Base-by-base conservation (phyloP, 768 basidiomycete species). In the Mycena vulgaris region DNA sequence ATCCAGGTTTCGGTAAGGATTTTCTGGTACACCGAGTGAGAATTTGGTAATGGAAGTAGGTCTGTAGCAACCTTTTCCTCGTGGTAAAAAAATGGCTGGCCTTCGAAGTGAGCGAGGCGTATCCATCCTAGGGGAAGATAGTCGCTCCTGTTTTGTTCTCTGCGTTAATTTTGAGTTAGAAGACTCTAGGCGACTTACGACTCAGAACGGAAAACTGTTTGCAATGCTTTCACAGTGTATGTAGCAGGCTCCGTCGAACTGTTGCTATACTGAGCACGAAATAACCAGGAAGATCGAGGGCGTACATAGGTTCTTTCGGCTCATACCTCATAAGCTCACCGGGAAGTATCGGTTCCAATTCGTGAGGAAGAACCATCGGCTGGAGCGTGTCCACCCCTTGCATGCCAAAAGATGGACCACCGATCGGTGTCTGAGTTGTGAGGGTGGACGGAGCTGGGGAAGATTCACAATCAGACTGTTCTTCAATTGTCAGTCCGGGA, bases 1-100 rank as follows among this genome's bases (percentile, higher is more conserved):
- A 66, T 25, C 56, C 64, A 57, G 35, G 64, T 39, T 27, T 66
- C 64, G 9, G 64, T 57, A 6, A 66, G 8, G 10, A 58, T 51
- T 21, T 40, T 58, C 64, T 66, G 42, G 31, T 45, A 14, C 10
- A 10, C 2, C 19, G n/a, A 19, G 27, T 45, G 4, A 45, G 42
- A 37, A 37, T 14, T 8, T 39, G 33, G 13, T 6, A 13, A 39
- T 39, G 39, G 17, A 45, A 45, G 5, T 45, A 5, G 6, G 6
- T 45, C 21, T 45, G 42, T 45, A 21, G 70, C 16, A n/a, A 83
- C 82, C 74, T 76, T 78, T 23, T 80, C 79, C 49, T 68, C 28
- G 33, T 83, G 62, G 33, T 75, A 75, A 59, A 79, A 83, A 45
- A 79, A 80, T 14, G 73, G 70, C 17, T 78, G 80, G n/a, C 72